phyloP scores from a whole-genome alignment of 2,329 filamentous ascomycete species.

The Cytospora piceicola region DNA sequence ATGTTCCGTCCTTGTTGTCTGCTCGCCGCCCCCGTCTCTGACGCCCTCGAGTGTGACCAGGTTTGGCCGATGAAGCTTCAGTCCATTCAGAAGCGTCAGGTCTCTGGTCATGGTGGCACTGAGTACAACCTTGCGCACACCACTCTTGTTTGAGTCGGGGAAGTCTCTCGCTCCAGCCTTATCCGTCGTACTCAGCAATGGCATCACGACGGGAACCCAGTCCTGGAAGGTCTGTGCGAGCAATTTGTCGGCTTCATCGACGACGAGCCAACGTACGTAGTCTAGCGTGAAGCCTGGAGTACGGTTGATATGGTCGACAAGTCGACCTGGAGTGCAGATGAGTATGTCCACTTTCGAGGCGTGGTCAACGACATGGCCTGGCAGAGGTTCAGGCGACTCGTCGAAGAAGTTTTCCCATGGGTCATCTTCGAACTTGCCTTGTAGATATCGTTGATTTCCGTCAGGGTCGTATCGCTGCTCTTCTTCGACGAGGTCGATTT shows the following conservation, averaged over 20 bases:
- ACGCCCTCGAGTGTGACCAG: constrained; percentile 73
- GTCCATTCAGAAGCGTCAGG: constrained; percentile 73
- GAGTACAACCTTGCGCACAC: constrained; percentile 79
- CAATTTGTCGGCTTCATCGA: constrained; percentile 92
- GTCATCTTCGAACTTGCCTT: constrained; percentile 46
- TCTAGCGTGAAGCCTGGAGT: constrained; percentile 82
- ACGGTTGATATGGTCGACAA: constrained; percentile 86
- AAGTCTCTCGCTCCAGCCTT: constrained; percentile 57
- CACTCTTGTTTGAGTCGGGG: constrained; percentile 54
- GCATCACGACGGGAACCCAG: constrained; percentile 77
- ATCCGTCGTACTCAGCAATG: constrained; percentile 53
- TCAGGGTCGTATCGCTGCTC: constrained; percentile 66
- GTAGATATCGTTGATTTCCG: constrained; percentile 49
- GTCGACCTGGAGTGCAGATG: constrained; percentile 86
- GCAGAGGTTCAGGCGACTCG: constrained; percentile 46
- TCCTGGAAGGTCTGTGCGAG: constrained; percentile 91
- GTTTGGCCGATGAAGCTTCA: constrained; percentile 74
- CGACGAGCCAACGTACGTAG: constrained; percentile 82
- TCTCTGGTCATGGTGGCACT: constrained; percentile 93
- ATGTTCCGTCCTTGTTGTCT: constrained; percentile 49
- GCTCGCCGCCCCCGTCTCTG: constrained; percentile 41
- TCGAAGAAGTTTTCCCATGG: constrained; percentile 44
- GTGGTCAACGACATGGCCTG: constrained; percentile 67
- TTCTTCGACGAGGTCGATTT: constrained; percentile 51
- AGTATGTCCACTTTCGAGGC: constrained; percentile 81